Percentiles rank a stretch among this genome's conserved stretches.
phyloP scores from a whole-genome alignment of 176 grass and related monocot species.

The Raddia distichophylla region DNA sequence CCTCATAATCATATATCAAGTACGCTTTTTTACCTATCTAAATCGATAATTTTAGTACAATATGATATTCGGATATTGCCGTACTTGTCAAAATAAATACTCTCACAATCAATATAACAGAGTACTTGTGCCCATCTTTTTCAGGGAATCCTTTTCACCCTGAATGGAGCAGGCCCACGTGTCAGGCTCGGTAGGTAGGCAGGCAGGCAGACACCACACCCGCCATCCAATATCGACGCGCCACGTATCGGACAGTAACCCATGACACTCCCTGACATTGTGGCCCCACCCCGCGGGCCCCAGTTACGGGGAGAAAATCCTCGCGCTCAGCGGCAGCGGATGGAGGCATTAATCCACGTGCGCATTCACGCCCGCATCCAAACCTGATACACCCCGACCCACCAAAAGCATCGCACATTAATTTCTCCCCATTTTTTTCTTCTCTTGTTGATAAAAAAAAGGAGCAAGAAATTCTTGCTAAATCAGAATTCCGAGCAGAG shows the following conservation, averaged over 20 bases:
- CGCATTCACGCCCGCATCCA: constrained; percentile 49
- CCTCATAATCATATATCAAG: too few relatives aligned
- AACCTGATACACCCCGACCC: constrained; percentile 48
- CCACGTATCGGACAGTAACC: not conserved
- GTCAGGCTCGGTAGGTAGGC: not conserved
- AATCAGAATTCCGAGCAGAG: constrained; percentile 35
- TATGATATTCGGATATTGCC: too few relatives aligned
- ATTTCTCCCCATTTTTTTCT: not conserved
- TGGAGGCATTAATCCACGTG: constrained; percentile 46
- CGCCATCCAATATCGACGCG: not conserved
- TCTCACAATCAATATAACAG: too few relatives aligned
- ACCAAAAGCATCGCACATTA: constrained; percentile 45
- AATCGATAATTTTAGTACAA: too few relatives aligned
- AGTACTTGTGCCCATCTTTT: too few relatives aligned
- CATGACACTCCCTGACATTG: not conserved
- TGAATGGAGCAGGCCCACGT: not conserved
- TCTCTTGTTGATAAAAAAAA: constrained; percentile 17
- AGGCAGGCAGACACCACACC: not conserved
- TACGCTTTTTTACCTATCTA: too few relatives aligned
- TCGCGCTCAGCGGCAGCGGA: not conserved
- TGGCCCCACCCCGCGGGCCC: not conserved
- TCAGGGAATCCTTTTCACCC: not conserved
- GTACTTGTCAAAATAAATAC: too few relatives aligned
- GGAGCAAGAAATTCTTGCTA: constrained; percentile 29
- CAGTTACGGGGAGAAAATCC: not conserved